Evolutionary conservation across 345 rosid species (phyloP).

Genomic region (Schrenkiella parvula): DNA sequence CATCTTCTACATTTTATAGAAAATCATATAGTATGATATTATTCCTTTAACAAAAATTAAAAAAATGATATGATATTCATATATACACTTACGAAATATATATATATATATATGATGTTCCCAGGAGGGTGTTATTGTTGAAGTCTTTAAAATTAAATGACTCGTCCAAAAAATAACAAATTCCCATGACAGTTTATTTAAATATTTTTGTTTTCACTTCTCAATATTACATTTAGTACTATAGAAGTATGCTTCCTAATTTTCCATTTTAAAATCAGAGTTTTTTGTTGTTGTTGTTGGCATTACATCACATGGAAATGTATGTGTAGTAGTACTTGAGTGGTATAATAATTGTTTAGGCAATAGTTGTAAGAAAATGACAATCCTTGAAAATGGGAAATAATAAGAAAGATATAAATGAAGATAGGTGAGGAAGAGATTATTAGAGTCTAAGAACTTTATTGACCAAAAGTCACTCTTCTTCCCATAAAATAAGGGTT

Average conservation of each 20-base stretch:
- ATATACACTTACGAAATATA: neutral
- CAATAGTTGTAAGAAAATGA: constrained; percentile 24
- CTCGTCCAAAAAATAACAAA: constrained; percentile 12
- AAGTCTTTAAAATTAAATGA: neutral
- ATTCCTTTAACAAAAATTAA: neutral
- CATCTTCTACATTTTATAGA: neutral
- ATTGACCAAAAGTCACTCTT: constrained; percentile 28
- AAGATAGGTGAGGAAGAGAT: constrained; percentile 10
- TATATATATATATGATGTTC: constrained; percentile 9
- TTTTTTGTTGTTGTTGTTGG: neutral
- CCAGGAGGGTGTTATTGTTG: too few relatives aligned
- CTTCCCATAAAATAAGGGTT: constrained; percentile 21
- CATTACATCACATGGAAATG: constrained; percentile 6
- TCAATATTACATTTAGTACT: neutral
- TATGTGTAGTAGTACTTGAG: constrained; percentile 3
- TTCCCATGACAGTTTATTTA: neutral
- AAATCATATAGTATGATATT: neutral
- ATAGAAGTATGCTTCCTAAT: neutral
- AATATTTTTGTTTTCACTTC: neutral
- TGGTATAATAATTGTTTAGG: constrained; percentile 18
- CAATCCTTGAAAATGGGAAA: constrained; percentile 18
- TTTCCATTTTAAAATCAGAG: neutral
- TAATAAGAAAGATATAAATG: constrained; percentile 14
- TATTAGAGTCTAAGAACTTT: constrained; percentile 22
- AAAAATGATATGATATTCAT: neutral